These are phyloP conservation scores for Dissoconium aciculare DNA, from an alignment of 2,329 filamentous ascomycete species.

Conservation along the genomic window DNA sequence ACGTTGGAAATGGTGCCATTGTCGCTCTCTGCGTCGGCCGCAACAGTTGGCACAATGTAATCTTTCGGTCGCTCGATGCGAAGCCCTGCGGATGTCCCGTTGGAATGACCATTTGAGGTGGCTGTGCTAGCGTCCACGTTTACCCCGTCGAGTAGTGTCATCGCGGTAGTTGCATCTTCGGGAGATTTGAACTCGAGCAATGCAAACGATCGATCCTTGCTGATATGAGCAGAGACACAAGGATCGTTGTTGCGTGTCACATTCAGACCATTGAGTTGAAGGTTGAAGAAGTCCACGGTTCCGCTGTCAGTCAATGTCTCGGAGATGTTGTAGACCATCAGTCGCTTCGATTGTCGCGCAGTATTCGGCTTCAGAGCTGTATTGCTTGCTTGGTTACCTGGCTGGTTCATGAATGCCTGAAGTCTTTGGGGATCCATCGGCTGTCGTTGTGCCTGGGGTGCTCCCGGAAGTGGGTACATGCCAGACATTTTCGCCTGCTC, in stretches of 20 bases:
- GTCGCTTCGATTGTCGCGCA: slow-evolving; percentile 82
- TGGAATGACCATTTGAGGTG: slow-evolving; percentile 36
- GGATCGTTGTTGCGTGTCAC: slow-evolving; percentile 72
- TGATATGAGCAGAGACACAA: slow-evolving; percentile 69
- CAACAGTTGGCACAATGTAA: slow-evolving; percentile 78
- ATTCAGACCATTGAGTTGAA: slow-evolving; percentile 93
- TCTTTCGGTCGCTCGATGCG: slow-evolving; percentile 82
- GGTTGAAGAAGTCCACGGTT: slow-evolving; percentile 77
- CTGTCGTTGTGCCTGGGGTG: slow-evolving; percentile 70
- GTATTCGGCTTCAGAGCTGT: slow-evolving; percentile 83
- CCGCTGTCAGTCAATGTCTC: slow-evolving; percentile 56
- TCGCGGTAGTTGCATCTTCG: slow-evolving; percentile 75
- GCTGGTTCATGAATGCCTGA: slow-evolving; percentile 89
- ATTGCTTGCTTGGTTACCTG: slow-evolving; percentile 53
- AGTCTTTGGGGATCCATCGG: slow-evolving; percentile 88
- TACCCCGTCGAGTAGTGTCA: slow-evolving; percentile 74
- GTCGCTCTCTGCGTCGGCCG: slow-evolving; percentile 58
- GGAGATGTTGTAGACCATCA: slow-evolving; percentile 76
- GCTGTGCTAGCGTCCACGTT: slow-evolving; percentile 58
- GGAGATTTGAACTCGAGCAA: slow-evolving; percentile 81
- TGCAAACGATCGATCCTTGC: slow-evolving; percentile 64
- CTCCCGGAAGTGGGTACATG: slow-evolving; percentile 96
- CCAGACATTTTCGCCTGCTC: slow-evolving; percentile 96
- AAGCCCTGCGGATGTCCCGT: slow-evolving; percentile 44
- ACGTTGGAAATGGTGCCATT: slow-evolving; percentile 62